Base-by-base conservation (phyloP, 345 rosid species). In the Rhizophora apiculata region DNA sequence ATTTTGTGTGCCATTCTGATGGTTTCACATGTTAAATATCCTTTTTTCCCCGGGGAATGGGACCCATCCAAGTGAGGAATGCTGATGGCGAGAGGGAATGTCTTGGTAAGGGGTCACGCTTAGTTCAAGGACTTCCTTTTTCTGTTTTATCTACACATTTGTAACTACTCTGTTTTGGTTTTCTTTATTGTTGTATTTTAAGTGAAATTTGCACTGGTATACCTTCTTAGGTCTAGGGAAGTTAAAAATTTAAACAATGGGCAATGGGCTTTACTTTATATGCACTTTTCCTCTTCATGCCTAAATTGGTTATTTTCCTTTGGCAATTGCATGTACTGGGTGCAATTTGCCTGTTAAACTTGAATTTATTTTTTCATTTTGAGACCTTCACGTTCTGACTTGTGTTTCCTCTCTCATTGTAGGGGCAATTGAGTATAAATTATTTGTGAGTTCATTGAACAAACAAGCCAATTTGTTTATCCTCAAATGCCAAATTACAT, bases 81-180 rank as follows among this genome's bases (percentile, higher is more conserved):
- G 99, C 99, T 75, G 99, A 95, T 74, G 99, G 99, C 61, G 99
- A 92, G 80, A 84, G 94, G 70, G 99, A 90, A 80, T 97, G 99
- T 60, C 89, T 92, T 65, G 99, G 99, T 95, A 92, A 77, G 71
- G 24, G 30, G 43, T 63, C 22, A 21, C 61, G 16, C 71, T 36
- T 22, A 22, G 19, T 27, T 64, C 16, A 48, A 57, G 19, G 19
- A 8, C 39, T 8, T 56, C 48, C 7, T 19, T 64, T 62, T 56
- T 30, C 8, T 1, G 8, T 67, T 58, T 13, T 19, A 19, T 63
- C 65, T 43, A 49, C n/a, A 52, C 48, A 39, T 31, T 75, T 69
- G 24, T 19, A 9, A 26, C 6, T 31, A 34, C 6, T 39, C 11
- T 53, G 22, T 66, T 30, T 71, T 43, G 69, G 70, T 59, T 63